Evolutionary conservation across 805 yeast species (phyloP).

Genomic region (Lipomyces chichibuensis): DNA sequence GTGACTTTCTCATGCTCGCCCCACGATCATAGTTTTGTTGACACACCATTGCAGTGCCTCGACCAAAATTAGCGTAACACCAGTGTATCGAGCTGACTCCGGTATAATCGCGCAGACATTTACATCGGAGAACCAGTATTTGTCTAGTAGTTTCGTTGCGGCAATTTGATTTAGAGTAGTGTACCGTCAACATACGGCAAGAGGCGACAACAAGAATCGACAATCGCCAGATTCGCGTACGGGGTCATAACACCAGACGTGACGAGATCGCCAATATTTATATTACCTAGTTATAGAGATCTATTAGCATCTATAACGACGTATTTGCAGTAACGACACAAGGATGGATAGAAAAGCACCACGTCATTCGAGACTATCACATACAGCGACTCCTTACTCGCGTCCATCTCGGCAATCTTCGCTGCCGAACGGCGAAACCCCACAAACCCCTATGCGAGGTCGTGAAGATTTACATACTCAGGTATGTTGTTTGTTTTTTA

Average conservation of each 20-base stretch:
- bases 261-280: not conserved
- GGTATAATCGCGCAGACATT: not conserved
- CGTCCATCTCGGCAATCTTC: slow-evolving; percentile 9
- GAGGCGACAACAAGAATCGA: not conserved
- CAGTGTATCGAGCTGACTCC: not conserved
- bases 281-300: not conserved
- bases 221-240: not conserved
- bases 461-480: slow-evolving; percentile 5
- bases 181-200: not conserved
- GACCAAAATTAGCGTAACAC: no score
- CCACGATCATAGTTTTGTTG: no score
- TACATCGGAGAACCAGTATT: not conserved
- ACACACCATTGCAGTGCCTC: no score
- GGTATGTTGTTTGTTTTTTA: slow-evolving; percentile 2
- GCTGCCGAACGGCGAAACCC: not conserved
- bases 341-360: slow-evolving; percentile 25
- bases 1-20: not conserved
- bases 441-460: slow-evolving; percentile 13
- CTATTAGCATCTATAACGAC: not conserved
- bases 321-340: not conserved
- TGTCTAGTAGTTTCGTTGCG: not conserved
- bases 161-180: not conserved
- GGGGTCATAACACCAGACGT: not conserved
- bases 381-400: slow-evolving; percentile 11
- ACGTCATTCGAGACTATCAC: not conserved